These are phyloP conservation scores for Pythium grandisporangium DNA, from an alignment of 352 stramenopile genomes.

Conservation along the genomic window DNA sequence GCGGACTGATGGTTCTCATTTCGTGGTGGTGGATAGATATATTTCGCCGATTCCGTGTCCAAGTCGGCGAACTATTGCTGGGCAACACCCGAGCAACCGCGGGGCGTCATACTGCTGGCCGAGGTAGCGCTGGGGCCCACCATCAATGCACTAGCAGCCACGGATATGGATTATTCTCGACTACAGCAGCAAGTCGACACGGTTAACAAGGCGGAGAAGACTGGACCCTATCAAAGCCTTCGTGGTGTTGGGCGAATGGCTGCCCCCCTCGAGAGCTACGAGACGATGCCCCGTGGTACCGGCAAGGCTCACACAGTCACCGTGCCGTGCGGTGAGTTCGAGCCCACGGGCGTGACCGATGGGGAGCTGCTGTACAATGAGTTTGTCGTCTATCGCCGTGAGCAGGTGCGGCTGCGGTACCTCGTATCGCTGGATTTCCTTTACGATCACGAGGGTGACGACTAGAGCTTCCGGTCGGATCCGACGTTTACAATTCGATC, in stretches of 20 bases:
- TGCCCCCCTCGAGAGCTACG: slow-evolving; percentile 24
- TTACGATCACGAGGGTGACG: slow-evolving; percentile 18
- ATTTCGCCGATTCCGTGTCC: slow-evolving; percentile 77
- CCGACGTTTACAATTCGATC: too few species aligned
- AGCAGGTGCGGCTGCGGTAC: slow-evolving; percentile 61
- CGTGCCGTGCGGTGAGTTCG: slow-evolving; percentile 46
- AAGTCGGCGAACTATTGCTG: slow-evolving; percentile 85
- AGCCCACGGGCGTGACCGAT: slow-evolving; percentile 25
- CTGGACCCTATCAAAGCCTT: slow-evolving; percentile 39
- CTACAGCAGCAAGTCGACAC: too few species aligned
- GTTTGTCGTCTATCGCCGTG: slow-evolving; percentile 61
- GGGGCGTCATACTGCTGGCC: slow-evolving; percentile 48
- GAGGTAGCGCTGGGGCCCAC: slow-evolving; percentile 50
- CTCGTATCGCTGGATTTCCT: slow-evolving; percentile 42
- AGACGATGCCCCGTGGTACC: slow-evolving; percentile 34
- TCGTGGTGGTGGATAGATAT: slow-evolving; percentile 35
- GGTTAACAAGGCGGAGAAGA: slow-evolving; percentile 20
- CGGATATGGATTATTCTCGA: slow-evolving; percentile 50
- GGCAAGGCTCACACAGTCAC: too few species aligned
- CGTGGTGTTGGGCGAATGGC: slow-evolving; percentile 50
- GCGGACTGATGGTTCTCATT: background rate
- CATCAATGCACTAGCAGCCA: slow-evolving; percentile 34
- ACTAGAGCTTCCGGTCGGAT: too few species aligned
- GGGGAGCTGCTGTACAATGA: slow-evolving; percentile 67
- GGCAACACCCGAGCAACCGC: slow-evolving; percentile 42